phyloP scores from a whole-genome alignment of 2,329 filamentous ascomycete genomes.

The Penicillium sp. region DNA sequence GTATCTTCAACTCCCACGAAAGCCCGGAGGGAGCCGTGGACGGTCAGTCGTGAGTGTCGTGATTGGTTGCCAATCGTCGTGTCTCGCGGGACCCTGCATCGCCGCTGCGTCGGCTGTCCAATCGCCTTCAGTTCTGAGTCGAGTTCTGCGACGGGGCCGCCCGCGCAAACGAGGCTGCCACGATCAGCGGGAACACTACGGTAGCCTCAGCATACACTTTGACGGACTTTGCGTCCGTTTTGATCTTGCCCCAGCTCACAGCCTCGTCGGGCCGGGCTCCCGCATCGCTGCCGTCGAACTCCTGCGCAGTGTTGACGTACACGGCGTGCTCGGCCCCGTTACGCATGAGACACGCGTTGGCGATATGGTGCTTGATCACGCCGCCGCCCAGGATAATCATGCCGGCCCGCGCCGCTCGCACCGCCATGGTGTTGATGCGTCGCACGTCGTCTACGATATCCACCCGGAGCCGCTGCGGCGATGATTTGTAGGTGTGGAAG shows the following conservation, averaged over 20 bases:
- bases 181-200: conserved; percentile 65
- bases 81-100: conserved; percentile 13
- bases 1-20: not conserved
- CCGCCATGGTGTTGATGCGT: conserved; percentile 85
- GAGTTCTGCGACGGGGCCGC: conserved; percentile 11
- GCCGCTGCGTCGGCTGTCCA: not conserved
- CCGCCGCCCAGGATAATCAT: conserved; percentile 96
- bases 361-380: conserved; percentile 97
- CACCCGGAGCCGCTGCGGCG: conserved; percentile 74
- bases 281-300: conserved; percentile 96
- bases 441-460: conserved; percentile 95
- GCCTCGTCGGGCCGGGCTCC: conserved; percentile 94
- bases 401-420: conserved; percentile 80
- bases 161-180: conserved; percentile 64
- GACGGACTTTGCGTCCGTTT: conserved; percentile 78
- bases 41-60: not conserved
- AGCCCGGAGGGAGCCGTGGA: not conserved
- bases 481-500: conserved; percentile 93
- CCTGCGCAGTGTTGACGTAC: conserved; percentile 95
- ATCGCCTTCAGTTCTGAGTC: conserved; percentile 1
- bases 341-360: conserved; percentile 94
- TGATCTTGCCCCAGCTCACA: conserved; percentile 98
- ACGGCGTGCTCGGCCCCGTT: conserved; percentile 97
- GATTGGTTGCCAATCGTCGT: conserved; percentile 1
- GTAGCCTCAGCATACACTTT: conserved; percentile 75